Base-by-base conservation (phyloP, 2,329 filamentous ascomycete species). In the Aureobasidium sp. region DNA sequence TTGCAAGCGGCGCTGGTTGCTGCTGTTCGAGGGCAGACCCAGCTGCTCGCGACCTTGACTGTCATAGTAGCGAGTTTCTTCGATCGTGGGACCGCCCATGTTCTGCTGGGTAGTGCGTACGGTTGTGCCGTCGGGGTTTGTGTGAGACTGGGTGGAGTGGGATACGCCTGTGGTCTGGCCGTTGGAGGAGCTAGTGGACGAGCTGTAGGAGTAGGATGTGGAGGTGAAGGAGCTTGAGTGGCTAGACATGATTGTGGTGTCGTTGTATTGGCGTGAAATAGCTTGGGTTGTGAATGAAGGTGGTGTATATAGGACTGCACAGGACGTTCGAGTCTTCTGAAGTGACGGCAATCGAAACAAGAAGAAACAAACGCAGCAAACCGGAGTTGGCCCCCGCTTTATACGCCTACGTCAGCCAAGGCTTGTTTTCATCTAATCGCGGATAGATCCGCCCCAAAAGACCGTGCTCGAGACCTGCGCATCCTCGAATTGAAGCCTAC, bases 11-110 rank as follows among this genome's bases (percentile, higher is more conserved):
- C 56, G 20, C 23, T 64, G 36, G 20, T 37, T 26, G 32, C 44
- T 47, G 7, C 23, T 61, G 10, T 36, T 56, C 6, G 60, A 41
- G 20, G 65, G 64, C 23, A 56, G 63, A 12, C n/a, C 61, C 26
- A 70, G 57, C 29, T 70, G 47, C 64, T 71, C 66, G 17, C 68
- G 69, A 20, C 72, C 72, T 42, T 68, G 61, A 1, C 65, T 32
- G 61, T 74, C 72, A 57, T 67, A 74, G 51, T 67, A 68, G 17
- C 66, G 64, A 15, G 66, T 69, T 48, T 72, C 67, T 46, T 68
- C 53, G 9, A 71, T 53, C 1, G 64, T 62, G 2, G 70, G 68
- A 55, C 72, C 66, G 23, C 72, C 71, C 7, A 70, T 32, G 47
- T 68, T 70, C 50, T 74, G 72, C 0, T 63, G 66, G 15, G 70